These are phyloP conservation scores for Kodamaea suecica DNA, from an alignment of 1,139 yeast species.

Conservation along the genomic window DNA sequence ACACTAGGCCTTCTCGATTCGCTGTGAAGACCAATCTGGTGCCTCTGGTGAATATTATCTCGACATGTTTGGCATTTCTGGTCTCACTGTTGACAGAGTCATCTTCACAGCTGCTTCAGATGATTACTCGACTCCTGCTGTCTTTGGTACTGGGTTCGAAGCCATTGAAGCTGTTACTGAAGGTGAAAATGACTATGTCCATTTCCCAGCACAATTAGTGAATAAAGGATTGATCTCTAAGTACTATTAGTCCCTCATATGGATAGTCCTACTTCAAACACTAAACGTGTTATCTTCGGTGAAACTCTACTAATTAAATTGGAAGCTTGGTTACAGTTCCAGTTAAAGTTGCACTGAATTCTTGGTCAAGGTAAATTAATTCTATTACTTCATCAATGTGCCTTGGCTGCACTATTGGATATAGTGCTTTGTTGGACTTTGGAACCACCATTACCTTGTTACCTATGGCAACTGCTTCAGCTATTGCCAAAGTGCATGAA, in stretches of 20 bases:
- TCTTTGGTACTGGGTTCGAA: conserved; percentile 20
- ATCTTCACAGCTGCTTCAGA: conserved; percentile 16
- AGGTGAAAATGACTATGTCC: conserved; percentile 13
- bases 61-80: conserved; percentile 8
- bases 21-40: conserved; percentile 12
- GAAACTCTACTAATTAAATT: conserved; percentile 19
- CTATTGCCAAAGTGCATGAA: conserved; percentile 2
- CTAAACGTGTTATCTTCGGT: conserved; percentile 21
- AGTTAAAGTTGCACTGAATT: conserved; percentile 5
- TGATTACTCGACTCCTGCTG: conserved; percentile 13
- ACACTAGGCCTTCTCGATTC: conserved; percentile 8
- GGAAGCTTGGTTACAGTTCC: conserved; percentile 15
- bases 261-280: conserved; percentile 12
- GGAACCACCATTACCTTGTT: conserved; percentile 63
- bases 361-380: conserved; percentile 6
- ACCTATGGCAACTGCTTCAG: conserved; percentile 37
- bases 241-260: conserved; percentile 20
- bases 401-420: conserved; percentile 1
- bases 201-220: conserved; percentile 20
- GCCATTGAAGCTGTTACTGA: conserved; percentile 9
- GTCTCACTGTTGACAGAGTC: conserved; percentile 5
- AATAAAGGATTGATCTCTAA: conserved; percentile 18
- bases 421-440: conserved; percentile 54
- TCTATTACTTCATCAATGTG: conserved; percentile 1
- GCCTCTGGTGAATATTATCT: conserved; percentile 10